Percentiles rank a stretch among this genome's conserved stretches.
phyloP scores from a whole-genome alignment of 345 rosid species.

The Angophora floribunda region DNA sequence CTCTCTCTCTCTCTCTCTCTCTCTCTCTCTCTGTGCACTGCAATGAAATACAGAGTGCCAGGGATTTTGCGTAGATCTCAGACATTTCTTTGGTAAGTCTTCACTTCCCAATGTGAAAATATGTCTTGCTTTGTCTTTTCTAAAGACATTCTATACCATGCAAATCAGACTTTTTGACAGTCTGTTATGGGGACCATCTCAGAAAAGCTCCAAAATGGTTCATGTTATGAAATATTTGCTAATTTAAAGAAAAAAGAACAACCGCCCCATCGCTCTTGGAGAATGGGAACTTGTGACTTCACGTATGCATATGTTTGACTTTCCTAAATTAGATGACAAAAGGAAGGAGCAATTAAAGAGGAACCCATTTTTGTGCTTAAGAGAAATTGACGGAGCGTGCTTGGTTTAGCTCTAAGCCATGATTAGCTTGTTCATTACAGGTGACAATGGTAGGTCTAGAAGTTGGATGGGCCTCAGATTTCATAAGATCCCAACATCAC shows the following conservation, averaged over 20 bases:
- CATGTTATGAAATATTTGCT: neutral
- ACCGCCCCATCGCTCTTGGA: neutral
- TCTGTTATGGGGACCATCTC: constrained; percentile 4
- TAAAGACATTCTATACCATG: neutral
- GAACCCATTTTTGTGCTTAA: constrained; percentile 13
- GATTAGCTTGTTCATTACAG: constrained; percentile 22
- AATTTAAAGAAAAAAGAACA: neutral
- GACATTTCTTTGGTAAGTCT: neutral
- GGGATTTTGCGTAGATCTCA: neutral
- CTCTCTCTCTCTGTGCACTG: neutral
- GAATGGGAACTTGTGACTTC: neutral
- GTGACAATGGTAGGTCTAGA: constrained; percentile 13
- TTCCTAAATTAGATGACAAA: neutral
- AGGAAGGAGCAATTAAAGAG: neutral
- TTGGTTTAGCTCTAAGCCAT: constrained; percentile 24
- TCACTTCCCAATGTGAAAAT: neutral
- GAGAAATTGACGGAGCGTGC: constrained; percentile 19
- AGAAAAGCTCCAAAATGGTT: constrained; percentile 2
- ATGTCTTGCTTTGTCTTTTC: neutral
- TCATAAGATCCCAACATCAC: constrained; percentile 1
- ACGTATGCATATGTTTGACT: neutral
- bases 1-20: no score
- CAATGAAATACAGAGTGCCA: neutral
- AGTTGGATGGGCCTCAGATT: constrained; percentile 23
- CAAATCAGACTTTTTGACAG: constrained; percentile 4